Conservation (phyloP, 805 yeast species). For the Cyberlindnera xylosilytica region DNA sequence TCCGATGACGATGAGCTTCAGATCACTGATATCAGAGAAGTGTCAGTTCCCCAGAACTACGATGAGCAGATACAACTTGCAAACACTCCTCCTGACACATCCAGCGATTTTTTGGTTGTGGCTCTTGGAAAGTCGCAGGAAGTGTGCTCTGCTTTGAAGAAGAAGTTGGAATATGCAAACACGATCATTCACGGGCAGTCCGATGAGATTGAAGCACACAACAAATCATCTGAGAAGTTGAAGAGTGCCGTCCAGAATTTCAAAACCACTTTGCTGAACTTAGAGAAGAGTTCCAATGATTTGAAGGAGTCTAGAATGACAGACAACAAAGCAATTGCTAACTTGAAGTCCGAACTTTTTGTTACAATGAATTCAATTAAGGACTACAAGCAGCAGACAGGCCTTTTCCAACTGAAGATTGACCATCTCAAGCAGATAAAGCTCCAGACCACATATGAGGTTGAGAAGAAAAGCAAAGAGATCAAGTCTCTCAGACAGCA, state of each 20-base stretch:
- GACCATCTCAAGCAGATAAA: slow-evolving; percentile 27
- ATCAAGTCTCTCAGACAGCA: slow-evolving; percentile 34
- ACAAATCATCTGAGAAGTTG: slow-evolving; percentile 23
- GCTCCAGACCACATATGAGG: slow-evolving; percentile 18
- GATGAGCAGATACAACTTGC: background rate
- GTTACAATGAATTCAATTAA: slow-evolving; percentile 18
- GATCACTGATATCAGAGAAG: slow-evolving; percentile 38
- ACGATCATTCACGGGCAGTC: slow-evolving; percentile 28
- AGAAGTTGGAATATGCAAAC: slow-evolving; percentile 30
- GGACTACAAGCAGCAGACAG: slow-evolving; percentile 23
- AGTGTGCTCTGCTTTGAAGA: slow-evolving; percentile 32
- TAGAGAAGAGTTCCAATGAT: slow-evolving; percentile 24
- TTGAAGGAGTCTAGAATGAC: slow-evolving; percentile 25
- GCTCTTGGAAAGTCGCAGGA: slow-evolving; percentile 39
- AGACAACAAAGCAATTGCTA: slow-evolving; percentile 22
- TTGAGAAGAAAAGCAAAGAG: slow-evolving; percentile 30
- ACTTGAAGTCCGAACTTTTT: slow-evolving; percentile 26
- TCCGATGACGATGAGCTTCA: slow-evolving; percentile 32
- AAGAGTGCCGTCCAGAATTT: slow-evolving; percentile 18
- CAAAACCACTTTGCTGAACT: slow-evolving; percentile 19
- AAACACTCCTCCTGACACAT: slow-evolving; percentile 15
- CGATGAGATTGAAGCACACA: slow-evolving; percentile 22
- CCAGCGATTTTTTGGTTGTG: slow-evolving; percentile 36
- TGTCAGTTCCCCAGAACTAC: slow-evolving; percentile 7
- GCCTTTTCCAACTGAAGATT: slow-evolving; percentile 23